Evolutionary conservation across 2,329 filamentous ascomycete genomes (phyloP).

Genomic region (Hypoxylon sp.): DNA sequence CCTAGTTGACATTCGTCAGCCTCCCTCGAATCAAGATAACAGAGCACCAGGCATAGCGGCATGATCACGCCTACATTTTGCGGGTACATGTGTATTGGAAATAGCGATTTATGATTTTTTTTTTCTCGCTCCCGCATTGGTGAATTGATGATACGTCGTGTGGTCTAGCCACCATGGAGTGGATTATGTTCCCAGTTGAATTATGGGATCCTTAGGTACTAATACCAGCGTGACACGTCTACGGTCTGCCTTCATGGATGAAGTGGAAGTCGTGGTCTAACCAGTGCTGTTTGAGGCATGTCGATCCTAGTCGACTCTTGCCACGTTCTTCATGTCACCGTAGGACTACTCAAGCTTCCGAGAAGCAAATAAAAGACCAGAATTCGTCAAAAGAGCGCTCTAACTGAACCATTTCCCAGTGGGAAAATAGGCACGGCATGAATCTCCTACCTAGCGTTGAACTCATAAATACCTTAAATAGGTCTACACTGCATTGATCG

Average conservation of each 20-base stretch:
- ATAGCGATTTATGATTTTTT: slow-evolving; percentile 21
- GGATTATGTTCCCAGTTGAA: neutral
- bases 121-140: slow-evolving; percentile 6
- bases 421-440: neutral
- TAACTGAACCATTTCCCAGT: neutral
- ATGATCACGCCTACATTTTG: slow-evolving; percentile 24
- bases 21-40: slow-evolving; percentile 7
- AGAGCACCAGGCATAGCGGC: slow-evolving; percentile 6
- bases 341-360: neutral
- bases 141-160: slow-evolving; percentile 21
- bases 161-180: neutral
- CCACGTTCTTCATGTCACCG: slow-evolving; percentile 5
- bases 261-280: slow-evolving; percentile 11
- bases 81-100: slow-evolving; percentile 22
- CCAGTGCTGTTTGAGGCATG: neutral
- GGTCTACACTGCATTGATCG: neutral
- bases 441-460: neutral
- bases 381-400: slow-evolving; percentile 1
- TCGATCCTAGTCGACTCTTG: neutral
- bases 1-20: neutral
- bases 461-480: neutral
- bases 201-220: neutral
- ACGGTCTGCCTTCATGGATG: neutral
- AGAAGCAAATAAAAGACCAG: slow-evolving; percentile 5
- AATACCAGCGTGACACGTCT: slow-evolving; percentile 4